Conservation (phyloP, 345 rosid genomes). For the Iberis pinnata region DNA sequence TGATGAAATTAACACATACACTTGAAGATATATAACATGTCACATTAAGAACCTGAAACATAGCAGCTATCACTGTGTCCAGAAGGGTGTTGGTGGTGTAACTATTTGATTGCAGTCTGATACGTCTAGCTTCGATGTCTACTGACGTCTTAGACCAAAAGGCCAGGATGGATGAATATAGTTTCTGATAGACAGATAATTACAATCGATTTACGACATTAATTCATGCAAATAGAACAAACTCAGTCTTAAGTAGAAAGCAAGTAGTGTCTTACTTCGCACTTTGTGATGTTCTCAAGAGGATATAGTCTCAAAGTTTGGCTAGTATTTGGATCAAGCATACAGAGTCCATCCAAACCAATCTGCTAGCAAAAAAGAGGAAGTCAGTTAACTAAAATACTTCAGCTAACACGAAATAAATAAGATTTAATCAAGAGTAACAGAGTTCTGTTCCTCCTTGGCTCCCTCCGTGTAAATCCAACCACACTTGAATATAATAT, state of each 20-base stretch:
- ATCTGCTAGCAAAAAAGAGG: constrained; percentile 44
- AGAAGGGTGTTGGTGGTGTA: constrained; percentile 84
- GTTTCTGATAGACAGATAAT: constrained; percentile 36
- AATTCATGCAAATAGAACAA: not conserved
- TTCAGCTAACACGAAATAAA: not conserved
- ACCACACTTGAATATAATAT: too few species aligned
- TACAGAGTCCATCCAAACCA: constrained; percentile 94
- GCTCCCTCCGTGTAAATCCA: too few species aligned
- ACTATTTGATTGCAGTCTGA: constrained; percentile 88
- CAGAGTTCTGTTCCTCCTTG: too few species aligned
- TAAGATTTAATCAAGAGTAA: not conserved
- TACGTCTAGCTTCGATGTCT: constrained; percentile 85
- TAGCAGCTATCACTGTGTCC: constrained; percentile 93
- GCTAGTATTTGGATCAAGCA: constrained; percentile 87
- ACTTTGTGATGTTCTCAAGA: constrained; percentile 84
- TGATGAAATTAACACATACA: not conserved
- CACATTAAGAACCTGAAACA: constrained; percentile 63
- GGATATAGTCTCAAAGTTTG: constrained; percentile 92
- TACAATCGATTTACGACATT: constrained; percentile 14
- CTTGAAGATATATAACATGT: not conserved
- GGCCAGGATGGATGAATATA: constrained; percentile 77
- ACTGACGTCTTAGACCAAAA: constrained; percentile 97
- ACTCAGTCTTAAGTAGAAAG: not conserved
- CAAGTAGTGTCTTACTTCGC: constrained; percentile 54
- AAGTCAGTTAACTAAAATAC: not conserved